A percentile compares a stretch with the other conserved stretches of the same genome.
phyloP scores from a whole-genome alignment of 2,329 filamentous ascomycete genomes.

The Aspergillus melleus region DNA sequence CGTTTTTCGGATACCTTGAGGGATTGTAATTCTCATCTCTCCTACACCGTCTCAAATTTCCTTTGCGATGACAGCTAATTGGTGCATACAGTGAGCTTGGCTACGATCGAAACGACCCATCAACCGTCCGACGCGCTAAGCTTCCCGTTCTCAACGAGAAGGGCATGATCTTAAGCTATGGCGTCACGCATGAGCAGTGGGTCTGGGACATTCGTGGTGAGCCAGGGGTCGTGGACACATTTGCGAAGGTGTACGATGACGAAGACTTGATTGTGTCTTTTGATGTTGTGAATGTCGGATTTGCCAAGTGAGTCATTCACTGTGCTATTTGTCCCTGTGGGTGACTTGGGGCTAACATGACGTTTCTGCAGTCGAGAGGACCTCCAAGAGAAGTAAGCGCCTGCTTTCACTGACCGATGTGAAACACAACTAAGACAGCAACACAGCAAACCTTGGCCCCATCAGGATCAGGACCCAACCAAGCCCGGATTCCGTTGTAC shows the following conservation, averaged over 20 bases:
- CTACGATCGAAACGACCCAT: slow-evolving; percentile 36
- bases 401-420: too few species aligned
- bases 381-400: too few species aligned
- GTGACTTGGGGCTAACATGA: too few species aligned
- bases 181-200: slow-evolving; percentile 51
- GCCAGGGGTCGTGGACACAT: slow-evolving; percentile 48
- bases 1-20: slow-evolving; percentile 24
- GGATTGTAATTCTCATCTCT: slow-evolving; percentile 16
- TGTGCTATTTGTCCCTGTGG: too few species aligned
- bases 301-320: slow-evolving; percentile 34
- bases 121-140: slow-evolving; percentile 34
- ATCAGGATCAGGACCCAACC: slow-evolving; percentile 48
- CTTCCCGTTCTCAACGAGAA: slow-evolving; percentile 48
- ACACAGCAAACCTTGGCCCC: slow-evolving; percentile 47
- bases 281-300: slow-evolving; percentile 49
- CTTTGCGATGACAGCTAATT: neutral
- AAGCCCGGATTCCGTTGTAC: slow-evolving; percentile 51
- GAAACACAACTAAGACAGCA: too few species aligned
- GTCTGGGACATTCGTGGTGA: slow-evolving; percentile 52
- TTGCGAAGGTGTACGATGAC: slow-evolving; percentile 49
- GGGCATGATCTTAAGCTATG: slow-evolving; percentile 52
- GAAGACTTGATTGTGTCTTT: slow-evolving; percentile 52
- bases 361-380: too few species aligned
- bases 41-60: neutral
- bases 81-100: slow-evolving; percentile 30